Percentiles rank a stretch among this genome's conserved stretches.
Evolutionary conservation across 305 asterid genomes (phyloP).

Genomic region (Plantago coronopus): DNA sequence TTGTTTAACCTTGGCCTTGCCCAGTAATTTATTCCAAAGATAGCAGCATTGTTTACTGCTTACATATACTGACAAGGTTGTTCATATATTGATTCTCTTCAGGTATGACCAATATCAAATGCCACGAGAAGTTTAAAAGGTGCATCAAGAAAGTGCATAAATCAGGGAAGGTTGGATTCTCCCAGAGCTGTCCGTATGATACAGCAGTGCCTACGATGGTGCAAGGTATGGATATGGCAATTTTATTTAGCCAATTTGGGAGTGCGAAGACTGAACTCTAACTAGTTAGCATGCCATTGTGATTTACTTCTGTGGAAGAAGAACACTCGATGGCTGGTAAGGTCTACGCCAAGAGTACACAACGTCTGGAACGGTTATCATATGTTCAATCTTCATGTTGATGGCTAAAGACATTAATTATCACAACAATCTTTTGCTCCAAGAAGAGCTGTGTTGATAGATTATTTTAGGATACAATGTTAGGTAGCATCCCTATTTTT

Average conservation of each 20-base stretch:
- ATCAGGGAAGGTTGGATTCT: conserved; percentile 79
- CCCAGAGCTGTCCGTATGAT: conserved; percentile 65
- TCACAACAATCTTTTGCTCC: background rate
- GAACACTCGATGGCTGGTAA: background rate
- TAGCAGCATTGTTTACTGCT: background rate
- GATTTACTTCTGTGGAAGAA: background rate
- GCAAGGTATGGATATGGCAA: conserved; percentile 97
- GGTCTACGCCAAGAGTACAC: background rate
- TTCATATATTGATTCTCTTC: conserved; percentile 22
- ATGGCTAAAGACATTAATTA: background rate
- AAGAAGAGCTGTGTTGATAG: conserved; percentile 1
- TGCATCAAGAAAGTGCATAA: conserved; percentile 83
- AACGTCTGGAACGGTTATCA: background rate
- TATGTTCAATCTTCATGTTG: background rate
- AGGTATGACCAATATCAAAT: conserved; percentile 72
- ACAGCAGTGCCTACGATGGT: conserved; percentile 83
- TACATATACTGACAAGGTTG: background rate
- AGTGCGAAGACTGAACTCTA: conserved; percentile 55
- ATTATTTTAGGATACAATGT: background rate
- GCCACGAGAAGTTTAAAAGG: conserved; percentile 89
- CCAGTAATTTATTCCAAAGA: background rate
- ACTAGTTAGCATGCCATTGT: conserved; percentile 9
- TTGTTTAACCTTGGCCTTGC: background rate
- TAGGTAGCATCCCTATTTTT: no score
- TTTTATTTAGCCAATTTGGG: conserved; percentile 77